Evolutionary conservation across 2,329 filamentous ascomycete species (phyloP), one percentile per base, ranked within the genome.

Genomic region (Apiospora kogelbergensis): DNA sequence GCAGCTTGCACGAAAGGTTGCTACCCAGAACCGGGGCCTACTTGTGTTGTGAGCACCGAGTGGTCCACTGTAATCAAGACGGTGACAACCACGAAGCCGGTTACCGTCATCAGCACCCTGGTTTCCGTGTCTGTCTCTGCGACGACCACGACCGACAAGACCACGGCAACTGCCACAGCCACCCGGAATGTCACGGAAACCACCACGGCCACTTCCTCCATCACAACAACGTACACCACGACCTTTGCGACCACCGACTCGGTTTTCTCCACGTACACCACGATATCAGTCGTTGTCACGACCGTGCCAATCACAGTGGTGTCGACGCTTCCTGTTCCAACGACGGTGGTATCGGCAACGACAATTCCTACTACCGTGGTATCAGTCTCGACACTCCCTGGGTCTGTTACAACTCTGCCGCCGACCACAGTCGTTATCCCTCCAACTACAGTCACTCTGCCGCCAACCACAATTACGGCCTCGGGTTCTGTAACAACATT

Each of bases 231-330:
- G n/a, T 70, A 70, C 20, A 78, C 74, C 17, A 74, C 73, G 9
- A 77, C 75, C 11, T 76, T 75, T 57, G 66, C 75, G 17, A 77
- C 76, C 24, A 78, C 76, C n/a, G 74, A 77, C 65, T 77, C 77
- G 15, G 72, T 74, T 48, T 75, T 72, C 70, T 75, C 67, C 20
- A 80, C 79, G 15, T 76, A 77, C 64, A 75, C 53, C 40, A 80
- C 69, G 72, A 76, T 75, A 22, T 65, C 73, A 63, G 69, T 71
- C 42, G 60, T 76, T 40, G 77, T 75, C 22, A 75, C 68, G 7
- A 64, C 60, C 20, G 37, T 26, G 48, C 48, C 48, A 10, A 64
- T 37, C n/a, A 68, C 73, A 24, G 57, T 57, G 33, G 45, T 60
- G 57, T 42, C 40, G 30, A 68, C 48, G 22, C 41, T 57, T 41